Conservation (phyloP, 441 rosid species). For the Pelargonium cotyledonis region DNA sequence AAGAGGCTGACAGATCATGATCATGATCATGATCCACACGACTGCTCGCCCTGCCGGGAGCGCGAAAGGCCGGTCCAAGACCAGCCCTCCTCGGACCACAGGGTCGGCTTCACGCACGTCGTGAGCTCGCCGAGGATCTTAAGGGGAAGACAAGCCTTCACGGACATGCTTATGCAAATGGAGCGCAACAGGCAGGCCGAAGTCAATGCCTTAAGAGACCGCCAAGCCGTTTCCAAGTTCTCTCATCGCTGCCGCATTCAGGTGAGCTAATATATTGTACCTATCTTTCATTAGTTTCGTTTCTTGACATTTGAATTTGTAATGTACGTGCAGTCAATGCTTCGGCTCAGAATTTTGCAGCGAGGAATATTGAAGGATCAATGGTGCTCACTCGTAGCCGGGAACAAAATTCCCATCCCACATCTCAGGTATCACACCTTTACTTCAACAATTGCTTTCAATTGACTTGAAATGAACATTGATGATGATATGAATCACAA, state of each 20-base stretch:
- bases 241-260: conserved; percentile 73
- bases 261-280: conserved; percentile 28
- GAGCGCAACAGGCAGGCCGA: conserved; percentile 57
- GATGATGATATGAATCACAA: no score
- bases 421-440: conserved; percentile 39
- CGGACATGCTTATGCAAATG: conserved; percentile 55
- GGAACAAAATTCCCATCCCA: conserved; percentile 6
- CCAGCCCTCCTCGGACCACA: neutral
- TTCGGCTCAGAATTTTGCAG: conserved; percentile 52
- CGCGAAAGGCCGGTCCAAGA: neutral
- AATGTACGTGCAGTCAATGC: conserved; percentile 39
- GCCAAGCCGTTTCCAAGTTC: conserved; percentile 59
- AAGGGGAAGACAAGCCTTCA: conserved; percentile 77
- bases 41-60: neutral
- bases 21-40: conserved; percentile 19
- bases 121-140: conserved; percentile 44
- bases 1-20: conserved; percentile 43
- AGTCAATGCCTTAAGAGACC: conserved; percentile 37
- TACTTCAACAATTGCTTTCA: neutral
- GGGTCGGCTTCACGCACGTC: conserved; percentile 22
- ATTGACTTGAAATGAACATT: neutral
- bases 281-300: neutral
- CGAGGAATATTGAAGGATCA: conserved; percentile 44
- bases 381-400: conserved; percentile 27
- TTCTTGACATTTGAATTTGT: neutral